Evolutionary conservation across 371 early-diverging fungal species (phyloP), one percentile per base, ranked within the genome.

Genomic region (Conidiobolus incongruus): DNA sequence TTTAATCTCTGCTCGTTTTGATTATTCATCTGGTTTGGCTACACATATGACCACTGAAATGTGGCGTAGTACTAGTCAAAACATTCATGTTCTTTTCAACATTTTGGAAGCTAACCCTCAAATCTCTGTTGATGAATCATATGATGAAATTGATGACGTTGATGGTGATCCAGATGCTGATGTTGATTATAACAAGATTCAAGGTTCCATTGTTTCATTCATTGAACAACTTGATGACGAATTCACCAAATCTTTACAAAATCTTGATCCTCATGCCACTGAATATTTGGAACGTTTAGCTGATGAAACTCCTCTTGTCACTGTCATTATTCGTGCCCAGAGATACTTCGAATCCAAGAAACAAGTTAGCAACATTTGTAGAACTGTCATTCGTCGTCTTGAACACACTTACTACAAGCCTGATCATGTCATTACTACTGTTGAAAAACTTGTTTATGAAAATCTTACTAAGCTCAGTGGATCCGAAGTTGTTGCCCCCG

Each of bases 401-500:
- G 93, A 94, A 60, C 95, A 92, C 59, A 54, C 94, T 47, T 92
- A 94, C 75, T 90, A 83, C 72, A 92, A 93, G 70, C 66, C 64
- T 49, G 61, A 67, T 32, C 61, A 65, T 56, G 60, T 64, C 31
- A 58, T 67, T 51, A 52, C 59, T 17, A 62, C 62, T 11, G 59
- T 61, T 30, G 66, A 70, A 56, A 46, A 50, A 30, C 46, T 56
- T 12, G 47, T 59, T 40, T 47, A 50, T 39, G 47, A 55, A 19
- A 24, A 60, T 21, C 50, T 64, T 35, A 63, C 68, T 29, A 26
- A 26, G 26, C 26, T 4, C 3, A 26, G 26, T 26, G 26, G 8
- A 26, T 4, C 26, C 8, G 8, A 26, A 8, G 8, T 26, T 22
- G 51, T 64, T 22, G 55, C 44, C 23, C 32, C 61, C 35, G 74